These are phyloP conservation scores for Aspergillus amoenus DNA, from an alignment of 2,329 filamentous ascomycete genomes.

Conservation along the genomic window DNA sequence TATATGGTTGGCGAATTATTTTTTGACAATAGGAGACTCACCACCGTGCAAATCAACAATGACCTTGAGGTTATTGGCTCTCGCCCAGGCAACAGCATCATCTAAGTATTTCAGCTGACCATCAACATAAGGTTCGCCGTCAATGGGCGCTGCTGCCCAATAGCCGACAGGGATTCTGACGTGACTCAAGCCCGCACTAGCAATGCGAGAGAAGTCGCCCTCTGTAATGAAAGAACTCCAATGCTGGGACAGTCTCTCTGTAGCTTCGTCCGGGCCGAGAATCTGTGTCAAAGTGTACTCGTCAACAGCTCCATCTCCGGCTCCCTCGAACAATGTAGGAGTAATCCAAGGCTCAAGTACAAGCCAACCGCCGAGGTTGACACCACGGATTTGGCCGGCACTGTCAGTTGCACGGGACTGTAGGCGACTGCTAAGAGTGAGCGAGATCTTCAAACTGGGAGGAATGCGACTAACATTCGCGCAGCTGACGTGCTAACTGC, in stretches of 20 bases:
- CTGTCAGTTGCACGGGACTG: constrained; percentile 37
- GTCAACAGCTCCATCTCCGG: constrained; percentile 53
- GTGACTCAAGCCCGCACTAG: constrained; percentile 59
- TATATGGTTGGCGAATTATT: not conserved
- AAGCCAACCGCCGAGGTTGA: constrained; percentile 66
- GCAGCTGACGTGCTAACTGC: constrained; percentile 25
- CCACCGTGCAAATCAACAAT: constrained; percentile 68
- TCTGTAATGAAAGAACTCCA: constrained; percentile 60
- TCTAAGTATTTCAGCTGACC: constrained; percentile 61
- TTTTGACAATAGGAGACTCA: constrained; percentile 30
- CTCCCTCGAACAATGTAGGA: constrained; percentile 58
- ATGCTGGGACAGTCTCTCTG: constrained; percentile 51
- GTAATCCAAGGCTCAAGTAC: constrained; percentile 66
- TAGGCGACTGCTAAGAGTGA: constrained; percentile 23
- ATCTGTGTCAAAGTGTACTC: constrained; percentile 55
- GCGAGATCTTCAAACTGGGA: not conserved
- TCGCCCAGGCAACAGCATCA: constrained; percentile 59
- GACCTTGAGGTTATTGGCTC: constrained; percentile 59
- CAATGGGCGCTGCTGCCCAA: constrained; percentile 58
- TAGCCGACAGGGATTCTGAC: constrained; percentile 67
- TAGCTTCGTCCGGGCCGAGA: constrained; percentile 51
- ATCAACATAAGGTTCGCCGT: constrained; percentile 61
- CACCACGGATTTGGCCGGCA: constrained; percentile 58
- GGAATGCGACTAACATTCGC: constrained; percentile 25
- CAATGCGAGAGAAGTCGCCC: constrained; percentile 57